Base-by-base conservation (phyloP, 192 early-diverging fungal genomes). In the Linnemannia schmuckeri region DNA sequence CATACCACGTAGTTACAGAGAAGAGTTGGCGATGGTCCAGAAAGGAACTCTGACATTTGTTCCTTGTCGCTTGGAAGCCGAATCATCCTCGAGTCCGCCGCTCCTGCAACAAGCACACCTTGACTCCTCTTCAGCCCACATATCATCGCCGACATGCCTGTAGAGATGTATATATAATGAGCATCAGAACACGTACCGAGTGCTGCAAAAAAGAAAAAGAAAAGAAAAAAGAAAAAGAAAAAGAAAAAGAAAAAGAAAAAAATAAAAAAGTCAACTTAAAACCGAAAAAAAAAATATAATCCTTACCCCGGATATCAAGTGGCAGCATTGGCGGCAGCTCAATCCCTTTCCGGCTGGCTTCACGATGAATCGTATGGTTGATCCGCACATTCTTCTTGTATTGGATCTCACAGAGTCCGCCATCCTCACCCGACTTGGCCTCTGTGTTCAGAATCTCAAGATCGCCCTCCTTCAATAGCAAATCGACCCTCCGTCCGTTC, bases 401-500 rank as follows among this genome's bases (percentile, higher is more conserved):
- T 10, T 77, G 76, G 9, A n/a, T 44, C 22, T 77, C 76, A 33
- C 76, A 52, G 20, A 27, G 24, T 5, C 42, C 42, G 17, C 27
- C 40, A 30, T 70, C 42, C 5, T 49, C 66, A 22, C 13, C 44
- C 47, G 66, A 18, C 24, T 77, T 77, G 2, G 66, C 76, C 35
- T 77, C 76, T 5, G 76, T 70, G 66, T 77, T 77, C 10, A 77
- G 76, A 6, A 77, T 30, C 66, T 77, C 76, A 6, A 77, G 66
- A 42, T 70, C 44, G 5, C 30, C 76, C 4, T 70, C 35, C n/a
- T 17, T 41, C 10, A 77, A 15, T 4, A 77, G 46, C 4, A 77
- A 49, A 49, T 77, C 76, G 27, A 77, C 76, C 30, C 47, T 49
- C 15, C 76, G 13, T 3, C 76, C 76, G 15, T 41, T 69, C 33